These are phyloP conservation scores for Paralagenidium karlingii DNA, from an alignment of 352 stramenopile species.

Conservation along the genomic window DNA sequence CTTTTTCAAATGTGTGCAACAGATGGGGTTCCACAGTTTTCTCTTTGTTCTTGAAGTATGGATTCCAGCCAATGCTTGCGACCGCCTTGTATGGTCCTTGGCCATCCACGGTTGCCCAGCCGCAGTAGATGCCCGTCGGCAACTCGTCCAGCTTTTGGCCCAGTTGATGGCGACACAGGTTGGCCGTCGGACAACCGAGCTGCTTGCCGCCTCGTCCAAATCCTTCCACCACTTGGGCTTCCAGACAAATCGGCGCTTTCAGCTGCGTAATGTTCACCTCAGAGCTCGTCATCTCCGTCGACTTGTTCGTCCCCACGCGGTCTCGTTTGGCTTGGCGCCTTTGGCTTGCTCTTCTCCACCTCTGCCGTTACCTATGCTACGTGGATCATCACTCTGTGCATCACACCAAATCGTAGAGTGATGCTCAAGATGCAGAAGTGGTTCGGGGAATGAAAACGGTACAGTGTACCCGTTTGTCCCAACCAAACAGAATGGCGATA, in stretches of 20 bases:
- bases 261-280: too few species aligned
- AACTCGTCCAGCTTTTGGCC: constrained; percentile 66
- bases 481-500: too few species aligned
- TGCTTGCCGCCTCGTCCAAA: constrained; percentile 94
- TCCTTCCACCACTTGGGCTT: constrained; percentile 86
- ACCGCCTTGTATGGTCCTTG: constrained; percentile 86
- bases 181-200: constrained; percentile 92
- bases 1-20: constrained; percentile 85
- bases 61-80: constrained; percentile 95
- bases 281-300: too few species aligned
- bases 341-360: too few species aligned
- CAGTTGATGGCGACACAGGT: constrained; percentile 84
- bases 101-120: constrained; percentile 84
- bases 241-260: constrained; percentile 55
- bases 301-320: too few species aligned
- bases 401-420: too few species aligned
- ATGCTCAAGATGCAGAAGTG: too few species aligned
- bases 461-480: too few species aligned
- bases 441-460: too few species aligned
- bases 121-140: constrained; percentile 89
- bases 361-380: too few species aligned
- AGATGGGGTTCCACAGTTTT: constrained; percentile 96
- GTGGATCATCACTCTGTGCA: too few species aligned
- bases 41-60: constrained; percentile 90
- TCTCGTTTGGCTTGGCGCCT: too few species aligned